Percentiles rank a stretch among this genome's conserved stretches.
These are phyloP conservation scores for Rhizopus sp. DNA, from an alignment of 371 early-diverging fungal genomes.

Conservation along the genomic window DNA sequence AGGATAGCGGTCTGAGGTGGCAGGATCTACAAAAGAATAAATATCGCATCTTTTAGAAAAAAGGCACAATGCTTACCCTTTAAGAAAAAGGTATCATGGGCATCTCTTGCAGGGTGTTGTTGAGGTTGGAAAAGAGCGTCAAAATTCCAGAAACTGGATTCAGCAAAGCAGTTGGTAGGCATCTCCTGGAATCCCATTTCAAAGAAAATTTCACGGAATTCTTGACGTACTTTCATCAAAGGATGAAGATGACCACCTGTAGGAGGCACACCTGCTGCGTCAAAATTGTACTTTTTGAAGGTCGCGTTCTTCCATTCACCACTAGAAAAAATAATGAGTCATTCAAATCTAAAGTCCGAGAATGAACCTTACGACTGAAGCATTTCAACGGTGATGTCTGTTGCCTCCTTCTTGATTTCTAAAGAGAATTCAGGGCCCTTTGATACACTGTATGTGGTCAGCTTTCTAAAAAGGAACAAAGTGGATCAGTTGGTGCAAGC, in stretches of 20 bases:
- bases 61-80: constrained; percentile 39
- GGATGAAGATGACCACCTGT: constrained; percentile 97
- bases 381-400: constrained; percentile 98
- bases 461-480: constrained; percentile 62
- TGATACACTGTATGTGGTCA: constrained; percentile 78
- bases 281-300: constrained; percentile 99
- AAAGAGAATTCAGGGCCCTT: constrained; percentile 93
- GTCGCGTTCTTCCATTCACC: constrained; percentile 90
- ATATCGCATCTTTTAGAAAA: not conserved
- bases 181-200: constrained; percentile 99
- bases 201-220: constrained; percentile 99
- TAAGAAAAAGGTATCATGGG: constrained; percentile 99
- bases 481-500: not conserved
- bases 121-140: constrained; percentile 99
- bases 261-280: constrained; percentile 86
- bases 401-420: constrained; percentile 82
- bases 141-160: constrained; percentile 99
- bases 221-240: constrained; percentile 98
- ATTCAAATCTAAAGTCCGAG: not conserved
- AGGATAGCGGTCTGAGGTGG: constrained; percentile 78
- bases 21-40: constrained; percentile 64
- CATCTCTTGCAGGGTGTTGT: constrained; percentile 99
- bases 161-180: constrained; percentile 98
- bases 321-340: constrained; percentile 34
- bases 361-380: constrained; percentile 61